Percentiles rank a stretch among this genome's conserved stretches.
Evolutionary conservation across 768 basidiomycete species (phyloP).

Genomic region (Suillus cothurnatus): DNA sequence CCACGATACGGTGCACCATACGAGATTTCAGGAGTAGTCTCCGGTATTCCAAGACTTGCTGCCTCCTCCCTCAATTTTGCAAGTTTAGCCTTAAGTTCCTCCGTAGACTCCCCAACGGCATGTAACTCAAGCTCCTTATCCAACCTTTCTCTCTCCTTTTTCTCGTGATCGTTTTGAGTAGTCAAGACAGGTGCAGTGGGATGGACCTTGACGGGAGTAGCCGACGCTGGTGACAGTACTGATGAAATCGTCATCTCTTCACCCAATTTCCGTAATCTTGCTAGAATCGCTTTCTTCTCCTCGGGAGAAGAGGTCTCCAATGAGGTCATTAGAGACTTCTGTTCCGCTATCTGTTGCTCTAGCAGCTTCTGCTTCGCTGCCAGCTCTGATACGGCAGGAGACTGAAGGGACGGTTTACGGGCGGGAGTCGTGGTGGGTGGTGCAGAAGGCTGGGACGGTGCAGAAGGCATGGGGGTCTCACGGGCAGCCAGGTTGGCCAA

Average conservation of each 20-base stretch:
- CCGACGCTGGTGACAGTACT: conserved; percentile 27
- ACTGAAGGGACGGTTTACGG: conserved; percentile 41
- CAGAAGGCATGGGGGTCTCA: conserved; percentile 24
- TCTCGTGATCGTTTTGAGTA: conserved; percentile 46
- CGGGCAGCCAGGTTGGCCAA: conserved; percentile 63
- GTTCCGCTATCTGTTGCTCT: conserved; percentile 85
- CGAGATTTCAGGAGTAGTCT: conserved; percentile 40
- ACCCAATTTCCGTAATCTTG: conserved; percentile 69
- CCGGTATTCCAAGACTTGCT: conserved; percentile 70
- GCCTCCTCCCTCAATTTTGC: conserved; percentile 83
- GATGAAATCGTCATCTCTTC: conserved; percentile 68
- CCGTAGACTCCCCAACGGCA: conserved; percentile 52
- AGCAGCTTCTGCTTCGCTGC: conserved; percentile 76
- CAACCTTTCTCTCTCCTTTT: conserved; percentile 63
- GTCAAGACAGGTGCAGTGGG: conserved; percentile 28
- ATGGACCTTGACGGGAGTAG: conserved; percentile 31
- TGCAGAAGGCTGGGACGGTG: conserved; percentile 21
- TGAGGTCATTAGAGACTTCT: conserved; percentile 80
- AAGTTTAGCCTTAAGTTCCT: conserved; percentile 72
- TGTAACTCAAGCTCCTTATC: conserved; percentile 86
- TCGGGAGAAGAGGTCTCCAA: conserved; percentile 62
- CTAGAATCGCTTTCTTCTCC: conserved; percentile 82
- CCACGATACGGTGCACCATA: conserved; percentile 55
- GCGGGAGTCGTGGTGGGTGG: conserved; percentile 13
- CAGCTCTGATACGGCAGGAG: conserved; percentile 48